These are phyloP conservation scores for Cadophora sp. DNA, from an alignment of 2,329 filamentous ascomycete species.

Conservation along the genomic window DNA sequence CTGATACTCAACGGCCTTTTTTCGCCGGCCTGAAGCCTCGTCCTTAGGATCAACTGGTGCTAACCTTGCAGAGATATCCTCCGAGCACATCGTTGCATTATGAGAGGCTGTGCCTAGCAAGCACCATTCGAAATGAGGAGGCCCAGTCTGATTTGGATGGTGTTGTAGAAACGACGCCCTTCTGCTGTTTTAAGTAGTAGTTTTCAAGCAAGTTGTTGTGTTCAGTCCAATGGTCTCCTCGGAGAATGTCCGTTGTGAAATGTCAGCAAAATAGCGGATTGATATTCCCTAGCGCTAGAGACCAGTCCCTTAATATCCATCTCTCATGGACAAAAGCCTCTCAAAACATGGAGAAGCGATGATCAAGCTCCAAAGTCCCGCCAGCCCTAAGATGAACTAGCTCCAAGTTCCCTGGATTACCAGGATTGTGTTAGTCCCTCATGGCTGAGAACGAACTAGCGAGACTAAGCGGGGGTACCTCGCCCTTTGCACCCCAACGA, in stretches of 20 bases:
- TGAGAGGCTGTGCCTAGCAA: constrained; percentile 16
- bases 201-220: background rate
- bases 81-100: background rate
- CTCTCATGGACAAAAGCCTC: background rate
- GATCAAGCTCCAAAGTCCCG: constrained; percentile 29
- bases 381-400: constrained; percentile 17
- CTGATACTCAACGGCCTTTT: constrained; percentile 13
- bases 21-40: constrained; percentile 25
- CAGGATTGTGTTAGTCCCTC: constrained; percentile 29
- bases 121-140: constrained; percentile 13
- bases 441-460: constrained; percentile 38
- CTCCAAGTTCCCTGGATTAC: constrained; percentile 21
- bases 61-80: constrained; percentile 14
- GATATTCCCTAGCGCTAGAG: background rate
- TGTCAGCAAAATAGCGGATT: background rate
- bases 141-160: constrained; percentile 12
- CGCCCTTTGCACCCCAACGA: constrained; percentile 25
- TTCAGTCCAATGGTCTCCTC: background rate
- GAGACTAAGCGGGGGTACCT: constrained; percentile 20
- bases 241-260: constrained; percentile 1
- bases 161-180: background rate
- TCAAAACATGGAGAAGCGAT: constrained; percentile 28
- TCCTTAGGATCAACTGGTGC: constrained; percentile 23
- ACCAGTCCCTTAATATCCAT: background rate
- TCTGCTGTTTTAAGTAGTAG: background rate